A percentile compares a stretch with the other conserved stretches of the same genome.
Conservation (phyloP, 2,329 filamentous ascomycete genomes). For the Calonectria pteridis region DNA sequence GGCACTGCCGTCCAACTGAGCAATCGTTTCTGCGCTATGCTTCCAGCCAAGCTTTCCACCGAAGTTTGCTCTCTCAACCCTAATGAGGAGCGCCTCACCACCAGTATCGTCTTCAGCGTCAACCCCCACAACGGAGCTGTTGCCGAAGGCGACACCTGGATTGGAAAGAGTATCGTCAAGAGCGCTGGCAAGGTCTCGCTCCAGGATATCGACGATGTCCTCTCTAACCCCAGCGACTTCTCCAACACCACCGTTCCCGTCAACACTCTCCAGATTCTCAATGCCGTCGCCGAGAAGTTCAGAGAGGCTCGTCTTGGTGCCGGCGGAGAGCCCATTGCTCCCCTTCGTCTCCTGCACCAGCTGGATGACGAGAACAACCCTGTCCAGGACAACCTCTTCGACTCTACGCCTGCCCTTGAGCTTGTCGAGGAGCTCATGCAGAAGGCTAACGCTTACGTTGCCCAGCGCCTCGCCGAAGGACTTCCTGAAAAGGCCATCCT, state of each 20-base stretch:
- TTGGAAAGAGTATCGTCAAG: slow-evolving; percentile 94
- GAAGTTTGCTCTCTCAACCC: slow-evolving; percentile 91
- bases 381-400: slow-evolving; percentile 95
- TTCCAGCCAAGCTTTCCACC: slow-evolving; percentile 85
- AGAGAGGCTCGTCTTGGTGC: slow-evolving; percentile 88
- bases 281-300: slow-evolving; percentile 89
- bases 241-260: slow-evolving; percentile 75
- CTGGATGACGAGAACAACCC: slow-evolving; percentile 98
- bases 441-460: slow-evolving; percentile 91
- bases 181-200: slow-evolving; percentile 89
- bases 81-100: slow-evolving; percentile 88
- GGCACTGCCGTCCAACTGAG: slow-evolving; percentile 96
- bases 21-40: slow-evolving; percentile 88
- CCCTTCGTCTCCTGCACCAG: slow-evolving; percentile 90
- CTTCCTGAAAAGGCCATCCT: slow-evolving; percentile 94
- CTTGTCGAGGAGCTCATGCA: slow-evolving; percentile 95
- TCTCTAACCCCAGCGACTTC: slow-evolving; percentile 73
- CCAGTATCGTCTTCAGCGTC: slow-evolving; percentile 94
- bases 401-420: slow-evolving; percentile 89
- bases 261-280: slow-evolving; percentile 85
- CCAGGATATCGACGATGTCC: slow-evolving; percentile 85
- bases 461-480: slow-evolving; percentile 81
- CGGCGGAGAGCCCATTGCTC: slow-evolving; percentile 82
- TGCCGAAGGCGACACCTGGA: slow-evolving; percentile 89
- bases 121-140: slow-evolving; percentile 83